These are phyloP conservation scores for Fraxinus nigra DNA, from an alignment of 305 asterid genomes.

Conservation along the genomic window DNA sequence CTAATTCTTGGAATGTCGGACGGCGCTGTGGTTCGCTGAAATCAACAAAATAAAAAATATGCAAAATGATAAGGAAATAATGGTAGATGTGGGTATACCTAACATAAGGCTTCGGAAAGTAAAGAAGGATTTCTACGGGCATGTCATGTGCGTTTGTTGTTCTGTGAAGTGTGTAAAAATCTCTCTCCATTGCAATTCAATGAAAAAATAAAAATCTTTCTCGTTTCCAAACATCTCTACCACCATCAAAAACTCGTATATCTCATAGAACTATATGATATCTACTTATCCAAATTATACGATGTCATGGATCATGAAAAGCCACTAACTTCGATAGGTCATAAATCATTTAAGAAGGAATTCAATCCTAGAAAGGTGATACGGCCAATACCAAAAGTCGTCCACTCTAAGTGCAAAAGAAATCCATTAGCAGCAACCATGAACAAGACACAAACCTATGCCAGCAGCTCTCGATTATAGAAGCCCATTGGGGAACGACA, in stretches of 20 bases:
- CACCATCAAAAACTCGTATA: not conserved
- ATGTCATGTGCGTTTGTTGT: not conserved
- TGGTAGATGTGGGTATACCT: not conserved
- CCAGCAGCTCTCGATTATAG: slow-evolving; percentile 87
- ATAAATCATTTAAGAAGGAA: not conserved
- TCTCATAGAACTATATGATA: not conserved
- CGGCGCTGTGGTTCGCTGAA: slow-evolving; percentile 74
- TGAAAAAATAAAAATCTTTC: not conserved
- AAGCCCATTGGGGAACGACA: slow-evolving; percentile 78
- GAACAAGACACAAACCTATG: slow-evolving; percentile 43
- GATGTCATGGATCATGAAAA: not conserved
- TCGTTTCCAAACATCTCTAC: not conserved
- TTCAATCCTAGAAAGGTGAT: not conserved
- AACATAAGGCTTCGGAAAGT: not conserved
- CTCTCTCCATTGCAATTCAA: not conserved
- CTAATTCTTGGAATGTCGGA: slow-evolving; percentile 73
- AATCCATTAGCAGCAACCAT: not conserved
- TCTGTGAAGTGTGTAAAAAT: not conserved
- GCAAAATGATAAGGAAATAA: not conserved
- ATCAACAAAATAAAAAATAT: slow-evolving; percentile 11
- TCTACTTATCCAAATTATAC: not conserved
- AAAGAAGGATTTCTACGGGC: not conserved
- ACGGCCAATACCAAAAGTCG: not conserved
- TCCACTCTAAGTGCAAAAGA: not conserved
- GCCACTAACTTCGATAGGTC: not conserved